Base-by-base conservation (phyloP, 345 rosid species). In the Melaleuca quinquenervia region DNA sequence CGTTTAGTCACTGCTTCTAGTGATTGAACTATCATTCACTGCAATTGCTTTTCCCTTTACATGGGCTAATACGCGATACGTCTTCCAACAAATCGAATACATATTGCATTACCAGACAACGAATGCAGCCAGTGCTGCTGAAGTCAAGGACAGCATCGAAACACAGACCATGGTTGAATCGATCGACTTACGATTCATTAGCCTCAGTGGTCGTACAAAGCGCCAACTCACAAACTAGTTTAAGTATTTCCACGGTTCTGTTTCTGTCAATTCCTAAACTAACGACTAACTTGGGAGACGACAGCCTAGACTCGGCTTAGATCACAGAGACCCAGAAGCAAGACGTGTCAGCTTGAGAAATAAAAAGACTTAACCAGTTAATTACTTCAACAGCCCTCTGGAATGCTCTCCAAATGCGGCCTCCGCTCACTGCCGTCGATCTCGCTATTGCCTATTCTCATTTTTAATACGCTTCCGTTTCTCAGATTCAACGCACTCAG, bases 341-440 rank as follows among this genome's bases (percentile, higher is more conserved):
- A 70, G 80, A 70, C 80, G 8, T 2, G 55, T 50, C 21, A 56
- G 0, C 36, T 48, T 50, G 52, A 18, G 22, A 52, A 13, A 20
- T 13, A 10, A 52, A 55, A 84, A 85, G 44, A 29, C 10, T 12
- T 12, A 50, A 49, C 29, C 11, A 29, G 45, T 10, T 20, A n/a
- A 15, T 75, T 24, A 44, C 78, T 45, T 86, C 45, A 86, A 85
- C 87, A 90, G 45, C 91, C 90, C 84, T 94, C 97, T 1, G 95
- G 97, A 85, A 94, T 94, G 89, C 91, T 91, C 86, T 91, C 95
- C 87, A 94, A 88, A 62, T 87, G 82, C 16, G 94, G 96, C 89
- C 91, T 94, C 96, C 95, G 92, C 24, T 50, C 83, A 29, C 84
- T 41, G 32, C 32, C 41, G 18, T 27, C 89, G 3, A 52, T 83